Conservation (phyloP, 2,329 filamentous ascomycete genomes). For the Epichloe sylvatica region DNA sequence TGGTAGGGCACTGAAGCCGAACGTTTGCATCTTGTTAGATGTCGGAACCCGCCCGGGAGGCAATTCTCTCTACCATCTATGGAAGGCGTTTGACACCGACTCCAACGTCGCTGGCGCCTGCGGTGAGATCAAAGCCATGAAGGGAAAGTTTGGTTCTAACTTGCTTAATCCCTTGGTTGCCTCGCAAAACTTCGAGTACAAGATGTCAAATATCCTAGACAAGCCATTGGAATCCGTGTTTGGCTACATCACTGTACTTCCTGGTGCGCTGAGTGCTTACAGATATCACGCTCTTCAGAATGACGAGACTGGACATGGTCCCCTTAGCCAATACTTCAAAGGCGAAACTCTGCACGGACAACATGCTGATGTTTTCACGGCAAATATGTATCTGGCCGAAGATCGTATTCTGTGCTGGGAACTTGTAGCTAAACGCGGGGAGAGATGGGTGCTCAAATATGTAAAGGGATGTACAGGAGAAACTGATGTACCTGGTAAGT, state of each 20-base stretch:
- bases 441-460: constrained; percentile 96
- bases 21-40: constrained; percentile 91
- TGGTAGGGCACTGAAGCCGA: constrained; percentile 79
- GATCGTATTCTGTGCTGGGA: constrained; percentile 90
- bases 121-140: constrained; percentile 95
- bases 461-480: constrained; percentile 94
- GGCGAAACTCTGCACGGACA: constrained; percentile 93
- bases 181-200: constrained; percentile 98
- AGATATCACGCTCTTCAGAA: constrained; percentile 93
- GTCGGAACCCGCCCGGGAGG: constrained; percentile 84
- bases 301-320: constrained; percentile 87
- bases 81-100: constrained; percentile 97
- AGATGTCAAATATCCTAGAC: constrained; percentile 98
- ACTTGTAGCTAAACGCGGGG: constrained; percentile 83
- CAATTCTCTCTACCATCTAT: constrained; percentile 90
- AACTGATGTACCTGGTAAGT: constrained; percentile 87
- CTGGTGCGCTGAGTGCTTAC: constrained; percentile 88
- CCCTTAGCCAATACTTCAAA: constrained; percentile 97
- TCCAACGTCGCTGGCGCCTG: constrained; percentile 95
- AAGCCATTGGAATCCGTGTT: constrained; percentile 96
- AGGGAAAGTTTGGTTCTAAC: constrained; percentile 69
- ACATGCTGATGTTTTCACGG: constrained; percentile 92
- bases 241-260: constrained; percentile 93
- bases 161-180: constrained; percentile 89
- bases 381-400: constrained; percentile 89